Evolutionary conservation across 2,329 filamentous ascomycete genomes (phyloP).

Genomic region (Cercospora zeina): DNA sequence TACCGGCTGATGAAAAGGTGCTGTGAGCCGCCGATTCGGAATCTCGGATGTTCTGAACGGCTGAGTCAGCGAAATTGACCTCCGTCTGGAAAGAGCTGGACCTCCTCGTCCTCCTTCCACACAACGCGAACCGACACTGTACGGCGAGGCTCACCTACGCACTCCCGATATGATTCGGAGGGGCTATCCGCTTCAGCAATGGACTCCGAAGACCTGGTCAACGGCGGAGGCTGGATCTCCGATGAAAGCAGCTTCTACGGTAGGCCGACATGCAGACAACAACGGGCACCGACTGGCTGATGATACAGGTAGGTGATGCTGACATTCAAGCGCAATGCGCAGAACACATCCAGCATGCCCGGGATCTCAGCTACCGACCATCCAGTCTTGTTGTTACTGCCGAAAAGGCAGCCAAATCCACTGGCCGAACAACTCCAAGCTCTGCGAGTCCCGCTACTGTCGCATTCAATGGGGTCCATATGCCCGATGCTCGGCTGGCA

Average conservation of each 20-base stretch:
- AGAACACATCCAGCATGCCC: not conserved
- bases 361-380: not conserved
- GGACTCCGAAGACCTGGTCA: slow-evolving; percentile 13
- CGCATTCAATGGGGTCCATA: slow-evolving; percentile 37
- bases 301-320: slow-evolving; percentile 24
- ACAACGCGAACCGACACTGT: no score
- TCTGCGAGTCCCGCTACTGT: not conserved
- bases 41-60: no score
- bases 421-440: no score
- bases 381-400: not conserved
- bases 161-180: no score
- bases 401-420: no score
- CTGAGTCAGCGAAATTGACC: no score
- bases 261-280: slow-evolving; percentile 27
- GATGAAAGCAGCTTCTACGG: slow-evolving; percentile 52
- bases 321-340: not conserved
- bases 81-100: no score
- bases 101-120: no score
- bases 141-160: no score
- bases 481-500: slow-evolving; percentile 38
- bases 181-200: no score
- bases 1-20: no score
- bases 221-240: slow-evolving; percentile 30
- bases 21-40: no score
- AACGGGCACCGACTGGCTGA: not conserved